Percentiles rank a stretch among this genome's conserved stretches.
Conservation (phyloP, 1,284 basidiomycete genomes). For the Cryptococcus maquisensis region DNA sequence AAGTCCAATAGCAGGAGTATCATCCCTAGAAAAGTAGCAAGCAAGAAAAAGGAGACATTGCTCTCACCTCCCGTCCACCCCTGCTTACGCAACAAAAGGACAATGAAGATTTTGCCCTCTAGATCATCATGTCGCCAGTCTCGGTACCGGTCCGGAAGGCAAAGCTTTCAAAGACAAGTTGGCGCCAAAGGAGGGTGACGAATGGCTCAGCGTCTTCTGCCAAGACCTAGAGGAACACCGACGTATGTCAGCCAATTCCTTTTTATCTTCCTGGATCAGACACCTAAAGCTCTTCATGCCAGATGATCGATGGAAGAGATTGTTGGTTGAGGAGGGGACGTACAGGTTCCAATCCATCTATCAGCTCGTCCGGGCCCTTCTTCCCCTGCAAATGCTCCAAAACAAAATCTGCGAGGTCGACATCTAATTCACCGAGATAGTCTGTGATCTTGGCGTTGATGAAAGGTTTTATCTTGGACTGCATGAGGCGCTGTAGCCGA, state of each 20-base stretch:
- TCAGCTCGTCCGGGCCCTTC: constrained; percentile 70
- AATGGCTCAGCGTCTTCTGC: constrained; percentile 80
- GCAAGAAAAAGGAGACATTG: constrained; percentile 6
- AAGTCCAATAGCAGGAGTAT: background rate
- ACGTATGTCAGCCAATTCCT: background rate
- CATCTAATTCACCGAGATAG: constrained; percentile 70
- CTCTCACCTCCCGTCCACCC: background rate
- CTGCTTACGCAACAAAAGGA: background rate
- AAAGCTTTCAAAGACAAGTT: constrained; percentile 70
- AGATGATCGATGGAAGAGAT: background rate
- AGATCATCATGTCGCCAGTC: constrained; percentile 30
- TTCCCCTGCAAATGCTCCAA: constrained; percentile 81
- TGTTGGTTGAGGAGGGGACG: constrained; percentile 41
- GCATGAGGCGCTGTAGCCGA: constrained; percentile 1
- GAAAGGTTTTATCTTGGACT: constrained; percentile 68
- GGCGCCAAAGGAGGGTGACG: constrained; percentile 72
- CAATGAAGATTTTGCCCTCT: background rate
- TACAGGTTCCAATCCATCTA: constrained; percentile 82
- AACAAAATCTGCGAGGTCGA: constrained; percentile 80
- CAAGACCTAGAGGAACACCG: constrained; percentile 58
- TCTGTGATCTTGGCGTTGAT: constrained; percentile 73
- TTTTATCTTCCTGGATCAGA: background rate
- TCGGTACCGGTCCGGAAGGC: constrained; percentile 29
- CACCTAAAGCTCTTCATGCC: background rate
- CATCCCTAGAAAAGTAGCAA: too few species aligned